Base-by-base conservation (phyloP, 108 stramenopile species). In the Mayamaea pseudoterrestris region DNA sequence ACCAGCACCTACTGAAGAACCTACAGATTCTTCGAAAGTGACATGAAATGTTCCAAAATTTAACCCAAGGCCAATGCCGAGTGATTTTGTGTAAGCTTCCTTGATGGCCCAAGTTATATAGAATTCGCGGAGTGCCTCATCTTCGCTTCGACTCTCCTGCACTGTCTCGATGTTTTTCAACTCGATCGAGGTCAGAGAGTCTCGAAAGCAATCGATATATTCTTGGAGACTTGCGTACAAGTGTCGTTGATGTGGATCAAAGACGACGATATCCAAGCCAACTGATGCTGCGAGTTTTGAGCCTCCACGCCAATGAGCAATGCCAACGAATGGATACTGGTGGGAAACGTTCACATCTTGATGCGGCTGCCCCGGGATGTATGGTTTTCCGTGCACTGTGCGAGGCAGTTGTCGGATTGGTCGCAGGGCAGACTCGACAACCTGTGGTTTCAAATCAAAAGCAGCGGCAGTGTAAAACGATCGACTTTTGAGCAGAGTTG, bases 51-150 rank as follows among this genome's bases (percentile, higher is more conserved):
- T 51, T 9, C 56, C 35, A 57, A 90, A 90, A 8, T 65, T 42
- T 11, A 66, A 28, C 9, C 73, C 49, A 61, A 90, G 63, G 17
- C 88, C 88, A 16, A 80, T 35, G 16, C 88, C 88, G 29, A 84
- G 35, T 16, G 88, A 83, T 50, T 90, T 90, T 7, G 80, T 80
- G 41, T 82, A 82, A 8, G 88, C 83, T 56, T 90, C 88, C 47
- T 90, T 90, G 49, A 80, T 79, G 28, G 77, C 51, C 88, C 88
- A 90, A 17, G 78, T 69, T 6, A 90, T 27, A 30, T 67, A 83
- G 30, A 90, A 83, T 37, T 90, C 88, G 30, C 45, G 41, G 2
- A 78, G 42, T 40, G 35, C 44, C 30, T 42, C 42, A 29, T 51
- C 51, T 27, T 65, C 63, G 25, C 41, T 78, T 55, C 42, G 37